A percentile compares a stretch with the other conserved stretches of the same genome.
These are phyloP conservation scores for Chimonanthus salicifolius DNA, from an alignment of 164 flowering plant genomes.

Conservation along the genomic window DNA sequence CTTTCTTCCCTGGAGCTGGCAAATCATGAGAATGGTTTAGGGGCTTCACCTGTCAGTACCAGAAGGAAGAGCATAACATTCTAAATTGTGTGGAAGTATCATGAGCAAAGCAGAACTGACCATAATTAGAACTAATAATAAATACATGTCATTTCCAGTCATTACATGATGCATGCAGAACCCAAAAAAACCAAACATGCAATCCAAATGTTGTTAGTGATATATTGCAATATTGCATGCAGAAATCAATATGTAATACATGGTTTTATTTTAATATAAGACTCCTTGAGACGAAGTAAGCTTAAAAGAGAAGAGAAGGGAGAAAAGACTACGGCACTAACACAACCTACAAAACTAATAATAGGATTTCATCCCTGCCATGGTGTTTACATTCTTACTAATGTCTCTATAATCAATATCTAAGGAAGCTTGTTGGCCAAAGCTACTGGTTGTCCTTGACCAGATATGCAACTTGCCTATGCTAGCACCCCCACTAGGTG, in stretches of 20 bases:
- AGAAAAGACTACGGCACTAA: no score
- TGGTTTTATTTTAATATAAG: no score
- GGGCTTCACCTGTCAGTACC: conserved; percentile 71
- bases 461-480: no score
- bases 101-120: neutral
- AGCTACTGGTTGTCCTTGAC: no score
- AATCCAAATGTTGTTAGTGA: neutral
- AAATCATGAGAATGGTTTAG: conserved; percentile 76
- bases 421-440: no score
- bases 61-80: conserved; percentile 8
- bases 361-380: neutral
- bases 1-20: conserved; percentile 97
- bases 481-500: neutral
- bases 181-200: neutral
- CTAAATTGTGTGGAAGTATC: neutral
- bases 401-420: neutral
- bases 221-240: neutral
- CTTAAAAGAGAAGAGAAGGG: neutral
- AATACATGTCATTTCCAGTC: neutral
- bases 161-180: neutral
- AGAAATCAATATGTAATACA: neutral
- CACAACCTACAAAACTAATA: neutral
- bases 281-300: neutral
- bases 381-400: neutral
- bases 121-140: no score